These are phyloP conservation scores for Fusarium annulatum DNA, from an alignment of 2,329 filamentous ascomycete species.

Conservation along the genomic window DNA sequence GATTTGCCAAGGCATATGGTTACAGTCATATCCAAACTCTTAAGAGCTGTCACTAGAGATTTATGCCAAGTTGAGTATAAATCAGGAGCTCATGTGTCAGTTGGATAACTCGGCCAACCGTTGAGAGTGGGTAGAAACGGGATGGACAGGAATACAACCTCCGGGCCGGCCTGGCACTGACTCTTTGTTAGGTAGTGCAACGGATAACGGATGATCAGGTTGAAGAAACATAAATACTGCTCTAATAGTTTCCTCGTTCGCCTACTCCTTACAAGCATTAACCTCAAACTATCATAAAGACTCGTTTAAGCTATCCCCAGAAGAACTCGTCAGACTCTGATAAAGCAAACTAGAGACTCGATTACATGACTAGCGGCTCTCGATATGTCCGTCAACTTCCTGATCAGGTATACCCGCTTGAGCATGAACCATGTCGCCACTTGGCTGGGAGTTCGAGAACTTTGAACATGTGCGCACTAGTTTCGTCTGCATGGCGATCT, in stretches of 20 bases:
- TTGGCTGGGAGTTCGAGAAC: slow-evolving; percentile 20
- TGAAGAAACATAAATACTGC: neutral
- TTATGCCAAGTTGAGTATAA: neutral
- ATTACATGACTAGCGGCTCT: slow-evolving; percentile 30
- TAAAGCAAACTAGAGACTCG: slow-evolving; percentile 15
- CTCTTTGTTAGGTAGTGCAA: neutral
- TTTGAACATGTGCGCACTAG: slow-evolving; percentile 15
- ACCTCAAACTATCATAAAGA: neutral
- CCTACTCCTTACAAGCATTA: slow-evolving; percentile 18
- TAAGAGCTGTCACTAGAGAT: neutral
- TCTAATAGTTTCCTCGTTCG: slow-evolving; percentile 11
- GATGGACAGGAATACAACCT: neutral
- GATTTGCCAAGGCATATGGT: neutral
- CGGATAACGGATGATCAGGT: neutral
- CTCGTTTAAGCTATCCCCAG: slow-evolving; percentile 22
- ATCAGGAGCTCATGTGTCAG: neutral
- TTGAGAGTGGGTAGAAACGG: slow-evolving; percentile 7
- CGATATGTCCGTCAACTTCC: slow-evolving; percentile 29
- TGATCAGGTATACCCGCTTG: slow-evolving; percentile 29
- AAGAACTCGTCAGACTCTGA: slow-evolving; percentile 16
- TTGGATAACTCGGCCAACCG: slow-evolving; percentile 1
- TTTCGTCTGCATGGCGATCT: slow-evolving; percentile 27
- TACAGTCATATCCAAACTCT: neutral
- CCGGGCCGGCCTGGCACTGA: slow-evolving; percentile 21
- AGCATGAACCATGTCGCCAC: slow-evolving; percentile 28